Percentiles rank a stretch among this genome's conserved stretches.
Evolutionary conservation across 176 grass and related monocot species (phyloP).

Genomic region (Lolium multiflorum): DNA sequence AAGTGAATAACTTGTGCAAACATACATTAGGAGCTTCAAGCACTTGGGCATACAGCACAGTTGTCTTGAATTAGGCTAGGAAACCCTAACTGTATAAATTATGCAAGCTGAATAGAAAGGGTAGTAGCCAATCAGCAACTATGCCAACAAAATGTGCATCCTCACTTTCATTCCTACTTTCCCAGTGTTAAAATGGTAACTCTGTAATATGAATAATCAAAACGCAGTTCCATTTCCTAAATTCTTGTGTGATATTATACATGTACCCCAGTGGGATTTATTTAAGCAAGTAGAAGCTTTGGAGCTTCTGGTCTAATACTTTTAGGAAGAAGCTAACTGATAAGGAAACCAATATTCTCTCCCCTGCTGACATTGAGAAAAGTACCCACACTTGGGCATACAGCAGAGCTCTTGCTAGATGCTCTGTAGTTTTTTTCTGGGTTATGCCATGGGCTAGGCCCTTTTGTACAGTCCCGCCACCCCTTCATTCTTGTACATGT

Average conservation of each 20-base stretch:
- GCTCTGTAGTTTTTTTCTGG: no score
- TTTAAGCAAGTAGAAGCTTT: conserved; percentile 10
- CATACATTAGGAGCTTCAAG: no score
- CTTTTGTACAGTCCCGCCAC: no score
- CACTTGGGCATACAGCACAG: no score
- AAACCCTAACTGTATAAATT: no score
- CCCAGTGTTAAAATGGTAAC: conserved; percentile 5
- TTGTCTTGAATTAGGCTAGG: no score
- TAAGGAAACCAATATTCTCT: neutral
- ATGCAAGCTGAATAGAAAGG: no score
- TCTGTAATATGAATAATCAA: neutral
- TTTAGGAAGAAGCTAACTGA: neutral
- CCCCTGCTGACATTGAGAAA: neutral
- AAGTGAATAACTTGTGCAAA: no score
- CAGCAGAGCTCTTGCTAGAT: no score
- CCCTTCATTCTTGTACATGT: no score
- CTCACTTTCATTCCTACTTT: conserved; percentile 17
- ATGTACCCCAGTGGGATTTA: neutral
- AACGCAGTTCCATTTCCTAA: neutral
- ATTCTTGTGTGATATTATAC: neutral
- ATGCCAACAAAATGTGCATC: conserved; percentile 14
- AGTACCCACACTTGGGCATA: no score
- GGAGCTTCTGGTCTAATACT: neutral
- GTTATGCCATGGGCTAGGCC: no score
- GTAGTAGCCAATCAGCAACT: neutral